Base-by-base conservation (phyloP, 192 early-diverging fungal genomes). In the Oehlia diaphana region DNA sequence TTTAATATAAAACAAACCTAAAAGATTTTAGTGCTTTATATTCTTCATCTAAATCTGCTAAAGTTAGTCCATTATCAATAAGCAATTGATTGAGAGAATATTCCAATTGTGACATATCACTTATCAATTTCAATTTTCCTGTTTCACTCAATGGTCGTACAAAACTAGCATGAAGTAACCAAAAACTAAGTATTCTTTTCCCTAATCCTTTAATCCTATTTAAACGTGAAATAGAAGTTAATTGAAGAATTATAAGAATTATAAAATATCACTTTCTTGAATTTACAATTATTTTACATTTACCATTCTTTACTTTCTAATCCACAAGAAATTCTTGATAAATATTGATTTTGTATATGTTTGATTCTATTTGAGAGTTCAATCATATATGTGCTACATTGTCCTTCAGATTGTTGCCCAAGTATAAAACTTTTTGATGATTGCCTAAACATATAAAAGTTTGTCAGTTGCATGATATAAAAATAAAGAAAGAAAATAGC, bases 21-120 rank as follows among this genome's bases (percentile, higher is more conserved):
- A 92, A 91, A 35, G 87, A 84, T 69, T 88, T 82, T n/a, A 92
- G 71, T 9, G 90, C 88, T 70, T 85, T 83, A 76, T 91, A 91
- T 33, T 84, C 84, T 14, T 89, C 79, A 21, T 86, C 89, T 61
- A 90, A 68, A 72, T 91, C 90, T 26, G 92, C 91, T 33, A 92
- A 80, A 74, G 88, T 90, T 76, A 89, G 78, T 14, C 90, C 87
- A 76, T 83, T 83, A 19, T 89, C 88, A 50, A 81, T 77, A 50
- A 94, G 77, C 82, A 89, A 90, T 78, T 92, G 91, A 79, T 82
- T 92, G 9, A 92, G 74, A 5, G 83, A 86, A 81, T 91, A 93
- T 77, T 94, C 93, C 28, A 94, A 81, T 77, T 94, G 92, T 12
- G 91, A 90, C 86, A 94, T 89, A 80, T 94, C 93, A 53, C 83